Evolutionary conservation across 2,329 filamentous ascomycete genomes (phyloP), one percentile per base, ranked within the genome.

Genomic region (Elsinoe fawcettii): DNA sequence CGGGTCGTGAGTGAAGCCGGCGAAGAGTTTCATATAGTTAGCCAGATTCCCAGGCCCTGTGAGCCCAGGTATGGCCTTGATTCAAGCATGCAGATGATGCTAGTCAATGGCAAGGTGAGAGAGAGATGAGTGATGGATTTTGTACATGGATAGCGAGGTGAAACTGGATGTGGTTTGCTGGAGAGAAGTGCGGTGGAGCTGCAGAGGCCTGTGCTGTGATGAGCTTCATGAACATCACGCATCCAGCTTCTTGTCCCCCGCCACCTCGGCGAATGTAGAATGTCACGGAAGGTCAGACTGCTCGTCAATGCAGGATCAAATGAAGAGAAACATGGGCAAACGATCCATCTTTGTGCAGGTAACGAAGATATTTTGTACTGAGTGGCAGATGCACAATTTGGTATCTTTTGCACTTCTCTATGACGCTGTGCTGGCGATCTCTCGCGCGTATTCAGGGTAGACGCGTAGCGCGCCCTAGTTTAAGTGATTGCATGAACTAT

Each of bases 401-500:
- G 27, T 5, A n/a, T n/a, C n/a, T 9, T 9, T 30, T 22, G 39
- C 2, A 20, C 16, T 16, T 8, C 39, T 11, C 16, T 22, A 46
- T 46, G 41, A 46, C 41, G 41, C 20, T 22, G 16, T 20, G 9
- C 27, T 30, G 9, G 39, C 14, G 39, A 22, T 20, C 16, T 20
- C 9, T 5, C 9, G 20, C 18, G 41, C 20, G 41, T 32, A 14
- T 32, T 25, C 8, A 16, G 46, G 25, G 16, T 22, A 16, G 5
- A 34, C 46, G 46, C 46, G 46, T 18, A 32, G 27, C 46, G 46
- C 46, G 46, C 32, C 25, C 5, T 16, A 51, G 3, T 32, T 51
- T 51, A 51, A 51, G 32, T 51, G 27, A 34, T 32, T 51, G 46
- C 46, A 34, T 51, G 46, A 51, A 51, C 11, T 46, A 18, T n/a